Base-by-base conservation (phyloP, 331 rosid genomes). In the Rosa hybrid region DNA sequence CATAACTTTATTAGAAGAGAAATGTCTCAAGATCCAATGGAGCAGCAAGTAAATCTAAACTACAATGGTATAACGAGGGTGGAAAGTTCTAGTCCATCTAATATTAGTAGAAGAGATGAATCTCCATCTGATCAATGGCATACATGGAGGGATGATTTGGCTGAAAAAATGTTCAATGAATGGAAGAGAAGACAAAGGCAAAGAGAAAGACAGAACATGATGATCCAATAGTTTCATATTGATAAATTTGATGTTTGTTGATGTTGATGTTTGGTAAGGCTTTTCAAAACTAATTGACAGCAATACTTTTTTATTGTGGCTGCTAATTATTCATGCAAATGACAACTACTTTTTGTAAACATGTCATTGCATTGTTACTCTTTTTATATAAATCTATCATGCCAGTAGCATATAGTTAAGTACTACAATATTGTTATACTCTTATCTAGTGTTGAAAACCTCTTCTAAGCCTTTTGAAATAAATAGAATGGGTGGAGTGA, bases 1-100 rank as follows among this genome's bases (percentile, higher is more conserved):
- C 78, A 56, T 12, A 75, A 75, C 14, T 20, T 75, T 4, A 42
- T 75, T 42, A 60, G 57, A 14, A n/a, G 50, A 59, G 79, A 60
- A 23, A 23, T 7, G 27, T 23, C 71, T 20, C 7, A 12, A 39
- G 46, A 62, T 21, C 69, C 44, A 8, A 14, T 60, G 42, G 76
- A 72, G 59, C 21, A 53, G 1, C n/a, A 53, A 53, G 8, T 16
- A 53, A 53, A 53, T 46, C n/a, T 14, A 34, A 34, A 34, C 59
- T 13, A 16, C 23, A 41, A 12, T 6, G 62, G 34, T 12, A 2
- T 23, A 7, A 39, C 30, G 2, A 50, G 21, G 14, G 0, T 18
- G 17, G 63, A 50, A 23, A 34, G 45, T 4, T 38, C 27, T 5
- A n/a, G 12, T 10, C 50, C 4, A 11, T 46, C 50, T 46, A 46